Base-by-base conservation (phyloP, 441 rosid genomes). In the Pelargonium fulgidum region DNA sequence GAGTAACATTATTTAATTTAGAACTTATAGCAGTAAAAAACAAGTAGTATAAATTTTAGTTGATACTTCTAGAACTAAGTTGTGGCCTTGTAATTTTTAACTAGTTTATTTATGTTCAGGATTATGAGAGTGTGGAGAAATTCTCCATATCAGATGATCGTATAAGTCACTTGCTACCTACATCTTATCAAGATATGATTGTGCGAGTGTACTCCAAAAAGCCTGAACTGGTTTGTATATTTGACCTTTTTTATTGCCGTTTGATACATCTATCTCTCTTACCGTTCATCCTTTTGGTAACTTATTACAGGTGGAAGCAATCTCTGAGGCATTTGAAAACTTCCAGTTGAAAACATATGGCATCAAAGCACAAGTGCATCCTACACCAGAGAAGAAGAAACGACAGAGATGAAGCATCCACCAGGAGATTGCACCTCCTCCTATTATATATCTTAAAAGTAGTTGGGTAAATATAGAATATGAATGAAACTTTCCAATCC, bases 351-450 rank as follows among this genome's bases (percentile, higher is more conserved):
- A 68, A 71, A 88, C 86, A 0, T 88, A 93, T 64, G 98, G 98
- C 74, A 77, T 82, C 68, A 91, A 88, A 84, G 79, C 93, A 19
- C 98, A 91, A 78, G 92, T 91, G 9, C 97, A 91, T 70, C 82
- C 78, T 45, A 93, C 98, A n/a, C 97, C 98, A 3, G 93, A 86
- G 79, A 93, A 87, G 79, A 93, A 89, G 90, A 93, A 87, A 83
- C 81, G 87, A 3, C 85, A 90, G 1, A 13, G 52, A 19, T 62
- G 24, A 62, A 22, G 24, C 61, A 16, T 4, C 3, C 10, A 17
- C 17, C 61, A 54, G 17, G 61, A 54, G 10, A 54, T 54, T 5
- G 61, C 22, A 17, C 17, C 19, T n/a, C 61, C 19, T n/a, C 59
- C 22, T 7, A 17, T 7, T 54, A 16, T 54, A 16, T 20, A 6